Percentiles rank a stretch among this genome's conserved stretches.
Conservation (phyloP, 2,329 filamentous ascomycete genomes). For the Zasmidium cellare region DNA sequence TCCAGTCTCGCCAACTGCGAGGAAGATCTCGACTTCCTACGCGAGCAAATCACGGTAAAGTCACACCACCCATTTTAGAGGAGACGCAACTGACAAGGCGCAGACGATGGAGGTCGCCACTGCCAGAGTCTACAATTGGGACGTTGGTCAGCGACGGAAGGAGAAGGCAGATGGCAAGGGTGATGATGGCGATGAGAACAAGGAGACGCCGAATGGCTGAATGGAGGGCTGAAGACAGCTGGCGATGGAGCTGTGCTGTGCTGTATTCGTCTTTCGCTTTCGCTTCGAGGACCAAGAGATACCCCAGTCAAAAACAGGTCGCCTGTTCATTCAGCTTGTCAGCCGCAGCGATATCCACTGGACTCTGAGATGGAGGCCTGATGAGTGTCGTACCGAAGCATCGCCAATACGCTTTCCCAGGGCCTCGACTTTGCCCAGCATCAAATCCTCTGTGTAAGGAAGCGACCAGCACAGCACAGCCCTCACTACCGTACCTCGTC, state of each 20-base stretch:
- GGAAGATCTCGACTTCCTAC: conserved; percentile 91
- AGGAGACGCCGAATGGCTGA: conserved; percentile 9
- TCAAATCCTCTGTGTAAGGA: too few relatives aligned
- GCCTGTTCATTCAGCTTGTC: neutral
- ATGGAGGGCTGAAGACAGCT: neutral
- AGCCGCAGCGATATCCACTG: neutral
- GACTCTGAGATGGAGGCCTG: too few relatives aligned
- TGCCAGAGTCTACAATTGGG: conserved; percentile 98
- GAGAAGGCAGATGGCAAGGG: conserved; percentile 64
- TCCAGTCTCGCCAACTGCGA: conserved; percentile 83
- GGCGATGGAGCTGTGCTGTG: too few relatives aligned
- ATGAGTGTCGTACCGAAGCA: too few relatives aligned
- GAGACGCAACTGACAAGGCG: conserved; percentile 16
- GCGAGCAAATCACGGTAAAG: conserved; percentile 92
- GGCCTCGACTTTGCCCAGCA: too few relatives aligned
- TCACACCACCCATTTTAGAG: neutral
- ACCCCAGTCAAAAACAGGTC: neutral
- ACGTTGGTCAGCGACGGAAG: conserved; percentile 92
- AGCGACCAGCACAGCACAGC: too few relatives aligned
- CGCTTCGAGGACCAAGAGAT: too few relatives aligned
- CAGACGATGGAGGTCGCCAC: conserved; percentile 96
- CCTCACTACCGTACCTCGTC: too few relatives aligned
- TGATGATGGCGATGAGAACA: conserved; percentile 13
- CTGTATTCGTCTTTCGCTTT: too few relatives aligned
- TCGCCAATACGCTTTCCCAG: too few relatives aligned